These are phyloP conservation scores for Penicillium freii DNA, from an alignment of 2,329 filamentous ascomycete species.

Conservation along the genomic window DNA sequence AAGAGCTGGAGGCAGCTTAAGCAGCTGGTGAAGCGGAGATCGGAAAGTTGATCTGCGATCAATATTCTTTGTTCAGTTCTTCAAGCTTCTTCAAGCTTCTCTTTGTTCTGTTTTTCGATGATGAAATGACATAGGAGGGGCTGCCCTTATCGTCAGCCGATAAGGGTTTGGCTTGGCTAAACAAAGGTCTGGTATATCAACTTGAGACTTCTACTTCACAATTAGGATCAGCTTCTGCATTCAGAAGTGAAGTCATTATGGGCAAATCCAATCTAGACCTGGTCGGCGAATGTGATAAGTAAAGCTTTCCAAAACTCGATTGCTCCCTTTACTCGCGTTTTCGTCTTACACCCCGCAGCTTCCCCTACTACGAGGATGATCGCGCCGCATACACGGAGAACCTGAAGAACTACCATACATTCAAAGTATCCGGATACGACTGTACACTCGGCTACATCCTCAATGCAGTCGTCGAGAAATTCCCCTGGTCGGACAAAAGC, in stretches of 20 bases:
- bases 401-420: slow-evolving; percentile 56
- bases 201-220: not conserved
- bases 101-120: slow-evolving; percentile 14
- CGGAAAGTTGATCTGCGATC: not conserved
- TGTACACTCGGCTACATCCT: slow-evolving; percentile 62
- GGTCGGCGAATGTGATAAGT: slow-evolving; percentile 58
- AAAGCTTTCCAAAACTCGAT: slow-evolving; percentile 8
- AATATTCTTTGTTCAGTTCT: not conserved
- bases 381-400: slow-evolving; percentile 56
- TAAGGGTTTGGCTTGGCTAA: slow-evolving; percentile 23
- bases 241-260: slow-evolving; percentile 22
- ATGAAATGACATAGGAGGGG: slow-evolving; percentile 25
- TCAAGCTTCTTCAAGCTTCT: slow-evolving; percentile 1
- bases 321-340: not conserved
- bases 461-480: slow-evolving; percentile 45
- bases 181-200: not conserved
- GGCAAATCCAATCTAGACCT: slow-evolving; percentile 53
- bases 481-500: slow-evolving; percentile 53
- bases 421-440: slow-evolving; percentile 66
- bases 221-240: not conserved
- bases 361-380: slow-evolving; percentile 69
- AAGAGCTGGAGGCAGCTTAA: not conserved
- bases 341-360: slow-evolving; percentile 52
- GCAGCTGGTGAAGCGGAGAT: not conserved
- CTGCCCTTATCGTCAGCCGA: slow-evolving; percentile 25